A percentile compares a stretch with the other conserved stretches of the same genome.
phyloP scores from a whole-genome alignment of 176 grass and related monocot genomes.

The Hyparrhenia diplandra region DNA sequence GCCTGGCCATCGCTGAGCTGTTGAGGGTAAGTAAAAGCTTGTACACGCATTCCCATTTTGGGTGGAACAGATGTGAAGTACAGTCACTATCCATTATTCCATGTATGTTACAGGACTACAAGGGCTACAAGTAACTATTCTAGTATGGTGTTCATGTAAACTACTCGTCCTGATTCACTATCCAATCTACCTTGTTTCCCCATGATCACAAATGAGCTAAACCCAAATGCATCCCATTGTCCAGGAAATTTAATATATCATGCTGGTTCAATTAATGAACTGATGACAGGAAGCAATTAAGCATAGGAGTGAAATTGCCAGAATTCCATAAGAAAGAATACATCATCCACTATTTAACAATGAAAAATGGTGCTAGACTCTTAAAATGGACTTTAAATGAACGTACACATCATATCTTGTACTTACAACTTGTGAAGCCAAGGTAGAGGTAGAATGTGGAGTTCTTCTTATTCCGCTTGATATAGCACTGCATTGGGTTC shows the following conservation, averaged over 20 bases:
- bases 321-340: not conserved
- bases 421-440: constrained; percentile 69
- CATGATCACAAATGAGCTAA: not conserved
- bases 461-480: constrained; percentile 81
- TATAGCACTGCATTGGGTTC: constrained; percentile 69
- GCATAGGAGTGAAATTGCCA: not conserved
- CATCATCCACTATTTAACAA: not conserved
- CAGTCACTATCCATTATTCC: not conserved
- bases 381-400: not conserved
- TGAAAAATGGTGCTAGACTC: not conserved
- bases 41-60: not conserved
- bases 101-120: not conserved
- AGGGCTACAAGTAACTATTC: not conserved
- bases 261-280: not conserved
- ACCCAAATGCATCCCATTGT: not conserved
- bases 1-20: not conserved
- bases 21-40: not conserved
- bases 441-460: constrained; percentile 80
- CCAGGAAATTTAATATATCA: not conserved
- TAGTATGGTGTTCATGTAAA: not conserved
- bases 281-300: constrained; percentile 15
- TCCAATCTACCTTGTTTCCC: not conserved
- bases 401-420: constrained; percentile 3
- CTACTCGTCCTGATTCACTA: not conserved
- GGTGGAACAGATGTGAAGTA: not conserved